phyloP scores from a whole-genome alignment of 2,329 filamentous ascomycete genomes.

The Cryphonectria radicalis region DNA sequence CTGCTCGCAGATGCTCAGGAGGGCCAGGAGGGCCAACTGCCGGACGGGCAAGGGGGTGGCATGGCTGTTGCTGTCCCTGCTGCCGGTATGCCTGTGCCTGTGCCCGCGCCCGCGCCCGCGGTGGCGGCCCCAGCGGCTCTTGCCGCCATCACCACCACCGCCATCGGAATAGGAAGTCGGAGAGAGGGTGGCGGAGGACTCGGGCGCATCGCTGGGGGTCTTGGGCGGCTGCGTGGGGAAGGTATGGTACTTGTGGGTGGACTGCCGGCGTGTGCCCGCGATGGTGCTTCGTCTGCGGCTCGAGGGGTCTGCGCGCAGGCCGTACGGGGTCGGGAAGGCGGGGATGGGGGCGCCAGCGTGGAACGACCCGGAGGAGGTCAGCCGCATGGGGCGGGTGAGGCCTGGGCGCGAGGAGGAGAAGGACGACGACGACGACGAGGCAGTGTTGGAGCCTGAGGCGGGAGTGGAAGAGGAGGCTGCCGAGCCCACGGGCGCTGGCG shows the following conservation, averaged over 20 bases:
- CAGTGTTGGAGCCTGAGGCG: not conserved
- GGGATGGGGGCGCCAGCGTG: slow-evolving; percentile 57
- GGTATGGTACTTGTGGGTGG: slow-evolving; percentile 73
- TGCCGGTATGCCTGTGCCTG: slow-evolving; percentile 33
- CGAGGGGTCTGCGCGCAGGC: slow-evolving; percentile 29
- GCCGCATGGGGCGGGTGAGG: slow-evolving; percentile 23
- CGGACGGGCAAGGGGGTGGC: slow-evolving; percentile 78
- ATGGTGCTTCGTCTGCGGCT: slow-evolving; percentile 22
- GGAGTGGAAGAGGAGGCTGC: slow-evolving; percentile 12
- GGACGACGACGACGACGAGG: not conserved
- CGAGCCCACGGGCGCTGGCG: slow-evolving; percentile 14
- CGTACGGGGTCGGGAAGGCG: slow-evolving; percentile 35
- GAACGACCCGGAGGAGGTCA: slow-evolving; percentile 51
- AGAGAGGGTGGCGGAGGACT: slow-evolving; percentile 33
- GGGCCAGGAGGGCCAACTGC: slow-evolving; percentile 82
- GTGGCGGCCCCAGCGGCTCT: not conserved
- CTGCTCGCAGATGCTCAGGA: slow-evolving; percentile 91
- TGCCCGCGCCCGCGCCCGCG: no score
- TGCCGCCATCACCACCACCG: slow-evolving; percentile 6
- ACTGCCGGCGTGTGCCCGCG: slow-evolving; percentile 42
- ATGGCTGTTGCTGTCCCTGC: slow-evolving; percentile 41
- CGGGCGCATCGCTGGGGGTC: slow-evolving; percentile 59
- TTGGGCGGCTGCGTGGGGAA: slow-evolving; percentile 77
- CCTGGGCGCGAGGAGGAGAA: slow-evolving; percentile 19
- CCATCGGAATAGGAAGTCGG: slow-evolving; percentile 34